Evolutionary conservation across 768 basidiomycete genomes (phyloP).

Genomic region (Hydnum rufescens): DNA sequence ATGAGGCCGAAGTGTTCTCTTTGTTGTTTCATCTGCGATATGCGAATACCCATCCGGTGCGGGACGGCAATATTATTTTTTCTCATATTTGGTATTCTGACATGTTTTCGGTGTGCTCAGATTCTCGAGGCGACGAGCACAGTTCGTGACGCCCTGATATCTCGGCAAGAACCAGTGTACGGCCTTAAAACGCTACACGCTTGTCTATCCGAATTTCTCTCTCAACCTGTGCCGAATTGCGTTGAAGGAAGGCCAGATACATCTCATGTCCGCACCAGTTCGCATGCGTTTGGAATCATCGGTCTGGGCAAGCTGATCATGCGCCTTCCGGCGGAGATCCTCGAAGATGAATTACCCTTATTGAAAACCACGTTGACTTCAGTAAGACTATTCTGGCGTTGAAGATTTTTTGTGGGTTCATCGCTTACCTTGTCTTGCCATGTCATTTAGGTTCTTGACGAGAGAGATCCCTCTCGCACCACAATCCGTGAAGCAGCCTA

Average conservation of each 20-base stretch:
- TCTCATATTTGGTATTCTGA: conserved; percentile 2
- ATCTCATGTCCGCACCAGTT: conserved; percentile 36
- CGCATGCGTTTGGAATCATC: conserved; percentile 67
- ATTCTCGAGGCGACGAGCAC: conserved; percentile 68
- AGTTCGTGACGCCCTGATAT: conserved; percentile 54
- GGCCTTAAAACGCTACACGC: conserved; percentile 70
- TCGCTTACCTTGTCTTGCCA: conserved; percentile 25
- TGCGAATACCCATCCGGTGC: conserved; percentile 47
- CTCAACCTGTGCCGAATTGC: conserved; percentile 23
- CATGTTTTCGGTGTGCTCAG: conserved; percentile 25
- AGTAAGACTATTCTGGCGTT: conserved; percentile 22
- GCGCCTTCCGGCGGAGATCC: conserved; percentile 59
- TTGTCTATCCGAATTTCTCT: conserved; percentile 41
- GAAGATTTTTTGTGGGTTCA: background rate
- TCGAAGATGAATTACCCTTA: conserved; percentile 73
- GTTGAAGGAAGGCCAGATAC: background rate
- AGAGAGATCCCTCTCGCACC: conserved; percentile 4
- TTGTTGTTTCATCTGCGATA: conserved; percentile 53
- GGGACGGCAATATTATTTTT: conserved; percentile 17
- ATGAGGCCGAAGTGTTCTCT: conserved; percentile 57
- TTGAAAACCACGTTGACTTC: conserved; percentile 48
- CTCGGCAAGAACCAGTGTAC: conserved; percentile 62
- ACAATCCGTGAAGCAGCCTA: conserved; percentile 72
- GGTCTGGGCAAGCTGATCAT: conserved; percentile 69
- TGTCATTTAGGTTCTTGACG: conserved; percentile 4